phyloP scores from a whole-genome alignment of 148 eudicot species.

The Simmondsia chinensis region DNA sequence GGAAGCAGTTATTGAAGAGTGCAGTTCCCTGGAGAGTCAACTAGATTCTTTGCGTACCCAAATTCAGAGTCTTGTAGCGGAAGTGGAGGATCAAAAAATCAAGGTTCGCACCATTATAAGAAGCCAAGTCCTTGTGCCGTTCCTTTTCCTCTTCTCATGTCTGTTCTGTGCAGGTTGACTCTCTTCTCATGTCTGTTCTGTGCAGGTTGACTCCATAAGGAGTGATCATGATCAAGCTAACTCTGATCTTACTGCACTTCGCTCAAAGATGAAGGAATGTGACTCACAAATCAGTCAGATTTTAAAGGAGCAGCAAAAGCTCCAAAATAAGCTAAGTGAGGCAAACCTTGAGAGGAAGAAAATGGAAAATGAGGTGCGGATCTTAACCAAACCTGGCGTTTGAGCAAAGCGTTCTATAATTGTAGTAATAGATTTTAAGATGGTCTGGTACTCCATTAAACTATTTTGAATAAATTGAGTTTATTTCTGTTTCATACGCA shows the following conservation, averaged over 20 bases:
- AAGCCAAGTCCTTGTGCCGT: no score
- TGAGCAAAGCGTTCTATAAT: no score
- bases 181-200: not conserved
- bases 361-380: constrained; percentile 98
- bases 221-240: constrained; percentile 41
- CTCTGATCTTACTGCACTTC: constrained; percentile 64
- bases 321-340: constrained; percentile 62
- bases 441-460: no score
- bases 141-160: not conserved
- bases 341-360: constrained; percentile 69
- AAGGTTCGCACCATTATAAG: constrained; percentile 36
- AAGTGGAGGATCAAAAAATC: constrained; percentile 48
- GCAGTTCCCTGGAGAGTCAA: constrained; percentile 56
- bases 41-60: constrained; percentile 46
- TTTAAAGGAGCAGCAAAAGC: constrained; percentile 61
- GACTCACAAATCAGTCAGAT: constrained; percentile 73
- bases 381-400: no score
- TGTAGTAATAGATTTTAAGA: no score
- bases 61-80: constrained; percentile 46
- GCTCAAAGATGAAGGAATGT: constrained; percentile 73
- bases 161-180: not conserved
- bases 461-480: no score
- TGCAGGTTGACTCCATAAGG: constrained; percentile 60
- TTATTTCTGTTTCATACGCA: no score
- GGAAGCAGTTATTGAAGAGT: constrained; percentile 74